phyloP scores from a whole-genome alignment of 192 early-diverging fungal species.

The Umbelopsis sp. region DNA sequence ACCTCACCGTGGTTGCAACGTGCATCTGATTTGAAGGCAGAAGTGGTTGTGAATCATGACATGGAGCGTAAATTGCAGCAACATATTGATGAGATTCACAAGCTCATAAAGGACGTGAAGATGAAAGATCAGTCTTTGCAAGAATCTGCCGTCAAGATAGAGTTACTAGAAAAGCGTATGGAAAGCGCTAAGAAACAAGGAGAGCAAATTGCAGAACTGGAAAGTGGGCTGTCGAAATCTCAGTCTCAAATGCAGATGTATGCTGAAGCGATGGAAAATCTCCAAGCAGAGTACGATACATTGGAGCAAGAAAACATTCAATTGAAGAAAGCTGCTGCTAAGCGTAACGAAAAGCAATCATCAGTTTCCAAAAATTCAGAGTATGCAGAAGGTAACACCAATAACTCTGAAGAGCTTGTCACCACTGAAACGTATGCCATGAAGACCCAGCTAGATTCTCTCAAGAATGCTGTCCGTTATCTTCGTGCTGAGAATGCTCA shows the following conservation, averaged over 20 bases:
- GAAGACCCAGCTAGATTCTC: conserved; percentile 60
- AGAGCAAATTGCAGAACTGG: conserved; percentile 62
- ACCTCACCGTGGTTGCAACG: conserved; percentile 81
- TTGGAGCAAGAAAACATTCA: conserved; percentile 70
- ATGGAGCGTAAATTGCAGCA: conserved; percentile 76
- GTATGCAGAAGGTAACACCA: neutral
- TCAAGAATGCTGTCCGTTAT: conserved; percentile 76
- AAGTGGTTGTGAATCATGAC: conserved; percentile 80
- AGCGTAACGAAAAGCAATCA: conserved; percentile 26
- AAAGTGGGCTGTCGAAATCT: conserved; percentile 59
- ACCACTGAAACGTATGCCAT: conserved; percentile 15
- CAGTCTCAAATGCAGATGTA: conserved; percentile 67
- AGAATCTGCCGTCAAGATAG: conserved; percentile 74
- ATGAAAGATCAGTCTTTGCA: conserved; percentile 76
- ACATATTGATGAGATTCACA: conserved; percentile 77
- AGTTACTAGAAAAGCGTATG: conserved; percentile 81
- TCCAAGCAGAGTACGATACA: conserved; percentile 71
- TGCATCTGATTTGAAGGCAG: conserved; percentile 79
- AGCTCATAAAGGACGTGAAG: conserved; percentile 78
- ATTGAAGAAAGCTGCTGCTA: conserved; percentile 44
- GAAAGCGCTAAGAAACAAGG: conserved; percentile 69
- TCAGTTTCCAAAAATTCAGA: conserved; percentile 5
- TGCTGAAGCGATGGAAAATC: conserved; percentile 69
- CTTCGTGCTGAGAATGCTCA: conserved; percentile 83
- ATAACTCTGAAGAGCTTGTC: neutral